Percentiles rank a stretch among this genome's conserved stretches.
Evolutionary conservation across 1,139 yeast genomes (phyloP).

Genomic region (Kluyveromyces sp.): DNA sequence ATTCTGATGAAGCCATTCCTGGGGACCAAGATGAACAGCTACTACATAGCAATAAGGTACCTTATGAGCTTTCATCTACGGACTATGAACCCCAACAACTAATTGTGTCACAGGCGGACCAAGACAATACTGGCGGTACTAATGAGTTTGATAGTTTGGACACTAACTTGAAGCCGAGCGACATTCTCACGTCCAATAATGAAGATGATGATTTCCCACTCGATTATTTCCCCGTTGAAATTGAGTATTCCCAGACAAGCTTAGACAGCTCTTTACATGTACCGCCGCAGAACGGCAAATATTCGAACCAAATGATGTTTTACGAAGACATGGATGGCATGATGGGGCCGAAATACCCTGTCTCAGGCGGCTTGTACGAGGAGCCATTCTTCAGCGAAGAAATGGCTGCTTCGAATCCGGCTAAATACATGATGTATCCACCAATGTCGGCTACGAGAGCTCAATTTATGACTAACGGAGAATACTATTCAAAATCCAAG

Average conservation of each 20-base stretch:
- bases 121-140: background rate
- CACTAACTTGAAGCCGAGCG: slow-evolving; percentile 7
- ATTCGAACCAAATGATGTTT: slow-evolving; percentile 9
- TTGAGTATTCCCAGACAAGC: slow-evolving; percentile 25
- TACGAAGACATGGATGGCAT: slow-evolving; percentile 11
- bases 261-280: slow-evolving; percentile 13
- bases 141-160: slow-evolving; percentile 7
- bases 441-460: slow-evolving; percentile 18
- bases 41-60: background rate
- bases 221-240: slow-evolving; percentile 47
- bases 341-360: slow-evolving; percentile 7
- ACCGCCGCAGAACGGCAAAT: slow-evolving; percentile 9
- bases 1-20: slow-evolving; percentile 1
- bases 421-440: slow-evolving; percentile 7
- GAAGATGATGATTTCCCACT: slow-evolving; percentile 62
- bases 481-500: slow-evolving; percentile 27
- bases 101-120: slow-evolving; percentile 6
- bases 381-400: slow-evolving; percentile 9
- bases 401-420: slow-evolving; percentile 9
- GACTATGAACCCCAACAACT: slow-evolving; percentile 12
- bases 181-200: slow-evolving; percentile 8
- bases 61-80: slow-evolving; percentile 2
- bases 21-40: background rate
- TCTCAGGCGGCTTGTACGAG: slow-evolving; percentile 10
- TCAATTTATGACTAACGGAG: slow-evolving; percentile 30